Evolutionary conservation across 148 eudicot genomes (phyloP).

Genomic region (Chenopodium quinoa): DNA sequence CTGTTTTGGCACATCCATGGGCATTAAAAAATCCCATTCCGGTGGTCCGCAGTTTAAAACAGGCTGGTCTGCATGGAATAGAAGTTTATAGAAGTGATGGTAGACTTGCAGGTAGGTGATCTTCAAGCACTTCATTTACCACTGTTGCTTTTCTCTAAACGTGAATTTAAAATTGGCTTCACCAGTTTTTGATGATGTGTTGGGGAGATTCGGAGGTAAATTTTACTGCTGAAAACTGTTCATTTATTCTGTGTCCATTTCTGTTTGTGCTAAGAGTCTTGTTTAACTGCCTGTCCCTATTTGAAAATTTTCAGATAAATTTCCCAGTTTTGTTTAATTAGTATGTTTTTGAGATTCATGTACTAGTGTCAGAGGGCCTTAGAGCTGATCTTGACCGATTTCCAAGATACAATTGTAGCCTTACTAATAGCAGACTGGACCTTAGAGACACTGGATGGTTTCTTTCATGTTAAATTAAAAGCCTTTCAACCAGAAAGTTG

Average conservation of each 20-base stretch:
- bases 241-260: background rate
- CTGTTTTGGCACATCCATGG: constrained; percentile 98
- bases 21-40: constrained; percentile 69
- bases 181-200: background rate
- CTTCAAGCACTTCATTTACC: background rate
- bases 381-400: background rate
- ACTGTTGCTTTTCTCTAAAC: background rate
- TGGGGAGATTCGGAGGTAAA: background rate
- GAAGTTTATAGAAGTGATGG: constrained; percentile 95
- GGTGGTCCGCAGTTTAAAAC: constrained; percentile 59
- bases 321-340: background rate
- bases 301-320: background rate
- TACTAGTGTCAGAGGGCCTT: no score
- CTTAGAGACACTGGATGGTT: background rate
- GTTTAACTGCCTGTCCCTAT: background rate
- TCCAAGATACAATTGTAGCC: background rate
- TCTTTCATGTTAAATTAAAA: background rate
- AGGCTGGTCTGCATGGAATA: constrained; percentile 87
- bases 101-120: constrained; percentile 64
- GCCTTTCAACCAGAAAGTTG: background rate
- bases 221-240: background rate
- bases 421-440: background rate
- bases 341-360: background rate
- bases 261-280: no score
- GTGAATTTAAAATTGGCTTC: background rate